phyloP scores from a whole-genome alignment of 495 filamentous ascomycete species.

The Penicillium robsamsonii region DNA sequence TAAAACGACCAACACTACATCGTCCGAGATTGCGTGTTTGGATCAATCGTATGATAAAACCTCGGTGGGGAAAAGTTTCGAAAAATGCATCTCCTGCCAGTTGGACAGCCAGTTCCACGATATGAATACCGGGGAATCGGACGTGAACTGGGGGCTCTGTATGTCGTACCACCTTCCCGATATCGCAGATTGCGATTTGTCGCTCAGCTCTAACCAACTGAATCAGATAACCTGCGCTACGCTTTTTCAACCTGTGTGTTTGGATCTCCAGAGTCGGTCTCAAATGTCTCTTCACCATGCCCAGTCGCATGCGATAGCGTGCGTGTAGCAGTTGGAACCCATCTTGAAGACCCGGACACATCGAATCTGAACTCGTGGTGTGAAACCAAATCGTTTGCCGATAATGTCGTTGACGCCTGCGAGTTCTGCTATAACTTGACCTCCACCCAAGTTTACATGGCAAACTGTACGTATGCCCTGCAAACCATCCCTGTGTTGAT shows the following conservation, averaged over 20 bases:
- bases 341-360: constrained; percentile 29
- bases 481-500: constrained; percentile 4
- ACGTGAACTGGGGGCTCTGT: constrained; percentile 63
- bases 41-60: constrained; percentile 48
- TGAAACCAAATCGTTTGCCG: constrained; percentile 35
- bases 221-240: constrained; percentile 51
- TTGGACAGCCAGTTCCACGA: constrained; percentile 54
- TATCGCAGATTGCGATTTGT: background rate
- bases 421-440: constrained; percentile 48
- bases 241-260: constrained; percentile 47
- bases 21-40: constrained; percentile 53
- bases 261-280: constrained; percentile 35
- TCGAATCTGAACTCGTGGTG: constrained; percentile 38
- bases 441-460: constrained; percentile 41
- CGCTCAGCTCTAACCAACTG: constrained; percentile 7
- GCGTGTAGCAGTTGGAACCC: constrained; percentile 33
- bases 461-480: constrained; percentile 47
- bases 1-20: constrained; percentile 46
- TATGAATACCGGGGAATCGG: constrained; percentile 46
- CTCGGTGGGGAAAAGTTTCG: constrained; percentile 47
- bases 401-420: constrained; percentile 43
- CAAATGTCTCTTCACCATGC: constrained; percentile 44
- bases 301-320: constrained; percentile 41
- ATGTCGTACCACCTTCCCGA: constrained; percentile 24
- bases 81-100: constrained; percentile 58